Evolutionary conservation across 2,329 filamentous ascomycete species (phyloP).

Genomic region (Gnomoniopsis sp.): DNA sequence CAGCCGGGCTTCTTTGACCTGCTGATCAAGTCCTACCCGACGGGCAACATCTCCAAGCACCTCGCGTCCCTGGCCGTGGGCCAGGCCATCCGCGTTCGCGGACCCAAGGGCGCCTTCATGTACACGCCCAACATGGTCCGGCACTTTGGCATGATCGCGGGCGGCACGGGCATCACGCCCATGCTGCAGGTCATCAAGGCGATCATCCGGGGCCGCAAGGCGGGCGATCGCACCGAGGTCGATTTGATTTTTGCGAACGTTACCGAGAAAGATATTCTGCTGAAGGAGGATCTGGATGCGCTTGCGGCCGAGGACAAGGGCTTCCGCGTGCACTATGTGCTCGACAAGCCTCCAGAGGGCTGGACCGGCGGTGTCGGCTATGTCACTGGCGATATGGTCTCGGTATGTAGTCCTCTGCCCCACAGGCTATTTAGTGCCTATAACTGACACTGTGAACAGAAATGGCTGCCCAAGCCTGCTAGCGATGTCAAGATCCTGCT

Average conservation of each 20-base stretch:
- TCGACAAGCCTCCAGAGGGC: conserved; percentile 89
- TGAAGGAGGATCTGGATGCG: conserved; percentile 86
- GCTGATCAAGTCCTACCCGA: conserved; percentile 95
- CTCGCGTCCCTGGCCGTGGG: conserved; percentile 80
- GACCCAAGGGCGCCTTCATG: conserved; percentile 96
- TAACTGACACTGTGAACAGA: conserved; percentile 38
- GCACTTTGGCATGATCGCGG: conserved; percentile 96
- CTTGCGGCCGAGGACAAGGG: conserved; percentile 72
- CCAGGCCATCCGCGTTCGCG: conserved; percentile 83
- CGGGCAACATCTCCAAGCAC: conserved; percentile 94
- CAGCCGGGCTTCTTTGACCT: conserved; percentile 92
- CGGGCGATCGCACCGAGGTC: conserved; percentile 82
- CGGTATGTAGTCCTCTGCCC: conserved; percentile 35
- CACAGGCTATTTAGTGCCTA: neutral
- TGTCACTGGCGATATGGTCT: conserved; percentile 93
- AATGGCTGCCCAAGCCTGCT: conserved; percentile 78
- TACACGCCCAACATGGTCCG: conserved; percentile 97
- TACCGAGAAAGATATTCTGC: conserved; percentile 83
- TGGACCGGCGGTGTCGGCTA: conserved; percentile 95
- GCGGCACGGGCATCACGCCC: conserved; percentile 94
- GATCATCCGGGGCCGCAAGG: conserved; percentile 74
- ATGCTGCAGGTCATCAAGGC: conserved; percentile 97
- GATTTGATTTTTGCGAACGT: conserved; percentile 98
- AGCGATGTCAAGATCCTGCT: conserved; percentile 89
- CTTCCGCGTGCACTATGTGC: conserved; percentile 89